phyloP scores from a whole-genome alignment of 208 protist species.

The Acanthamoeba lenticulata region DNA sequence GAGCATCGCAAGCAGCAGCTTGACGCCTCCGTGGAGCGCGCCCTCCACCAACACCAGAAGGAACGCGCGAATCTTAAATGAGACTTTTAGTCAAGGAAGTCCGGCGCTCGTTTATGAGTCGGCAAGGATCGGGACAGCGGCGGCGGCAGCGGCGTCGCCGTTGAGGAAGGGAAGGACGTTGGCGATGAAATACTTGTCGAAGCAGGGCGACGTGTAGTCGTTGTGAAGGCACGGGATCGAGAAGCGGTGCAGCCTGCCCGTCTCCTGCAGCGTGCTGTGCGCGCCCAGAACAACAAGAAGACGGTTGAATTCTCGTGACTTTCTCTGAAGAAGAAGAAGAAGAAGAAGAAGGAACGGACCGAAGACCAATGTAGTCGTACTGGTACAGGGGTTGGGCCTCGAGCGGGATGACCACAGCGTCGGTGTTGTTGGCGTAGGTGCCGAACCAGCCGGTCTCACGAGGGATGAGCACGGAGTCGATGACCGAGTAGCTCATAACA shows the following conservation, averaged over 20 bases:
- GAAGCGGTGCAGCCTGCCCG: slow-evolving; percentile 36
- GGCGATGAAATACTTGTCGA: slow-evolving; percentile 42
- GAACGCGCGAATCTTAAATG: not conserved
- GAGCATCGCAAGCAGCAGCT: not conserved
- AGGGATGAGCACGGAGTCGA: slow-evolving; percentile 61
- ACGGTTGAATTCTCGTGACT: too few relatives aligned
- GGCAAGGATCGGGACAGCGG: too few relatives aligned
- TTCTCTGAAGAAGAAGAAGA: too few relatives aligned
- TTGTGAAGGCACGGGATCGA: not conserved
- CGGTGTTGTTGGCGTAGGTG: slow-evolving; percentile 16
- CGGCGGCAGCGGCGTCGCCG: not conserved
- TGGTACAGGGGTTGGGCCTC: slow-evolving; percentile 48
- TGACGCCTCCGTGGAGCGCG: not conserved
- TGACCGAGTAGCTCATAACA: slow-evolving; percentile 38
- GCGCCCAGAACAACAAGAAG: too few relatives aligned
- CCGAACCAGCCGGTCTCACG: slow-evolving; percentile 62
- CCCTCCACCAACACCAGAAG: not conserved
- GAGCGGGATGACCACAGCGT: not conserved
- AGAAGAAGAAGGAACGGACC: too few relatives aligned
- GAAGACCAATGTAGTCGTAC: slow-evolving; percentile 63
- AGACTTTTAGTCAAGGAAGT: too few relatives aligned
- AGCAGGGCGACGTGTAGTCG: slow-evolving; percentile 29
- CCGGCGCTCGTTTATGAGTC: too few relatives aligned
- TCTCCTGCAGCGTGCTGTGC: slow-evolving; percentile 16
- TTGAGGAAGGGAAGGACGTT: slow-evolving; percentile 29